Conservation (phyloP, 2,329 filamentous ascomycete genomes). For the Trichoderma sp. region DNA sequence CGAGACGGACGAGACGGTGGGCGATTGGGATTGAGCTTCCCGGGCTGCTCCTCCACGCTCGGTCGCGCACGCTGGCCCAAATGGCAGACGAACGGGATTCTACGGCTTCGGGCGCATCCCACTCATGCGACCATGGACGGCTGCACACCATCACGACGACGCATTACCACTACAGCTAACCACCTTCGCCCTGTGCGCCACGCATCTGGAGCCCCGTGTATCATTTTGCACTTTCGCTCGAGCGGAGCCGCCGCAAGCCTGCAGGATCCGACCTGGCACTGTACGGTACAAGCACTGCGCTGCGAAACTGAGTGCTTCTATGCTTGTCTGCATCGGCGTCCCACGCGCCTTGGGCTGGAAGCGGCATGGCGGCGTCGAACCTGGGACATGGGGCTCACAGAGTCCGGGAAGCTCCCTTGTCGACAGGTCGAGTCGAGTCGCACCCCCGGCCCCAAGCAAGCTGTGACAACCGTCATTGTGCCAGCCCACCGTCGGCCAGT, state of each 20-base stretch:
- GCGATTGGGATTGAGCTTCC: neutral
- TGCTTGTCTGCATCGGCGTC: constrained; percentile 15
- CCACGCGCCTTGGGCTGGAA: constrained; percentile 16
- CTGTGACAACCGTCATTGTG: constrained; percentile 16
- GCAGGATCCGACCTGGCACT: constrained; percentile 14
- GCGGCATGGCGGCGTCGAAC: neutral
- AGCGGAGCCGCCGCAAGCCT: constrained; percentile 18
- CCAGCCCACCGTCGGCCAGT: constrained; percentile 13
- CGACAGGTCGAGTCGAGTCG: constrained; percentile 13
- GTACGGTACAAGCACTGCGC: neutral
- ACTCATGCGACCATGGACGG: constrained; percentile 10
- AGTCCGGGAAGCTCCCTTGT: constrained; percentile 6
- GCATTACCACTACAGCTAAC: constrained; percentile 16
- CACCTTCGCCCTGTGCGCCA: constrained; percentile 16
- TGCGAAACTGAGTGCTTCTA: neutral
- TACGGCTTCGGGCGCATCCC: constrained; percentile 14
- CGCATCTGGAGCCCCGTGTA: constrained; percentile 9
- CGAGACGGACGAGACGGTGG: neutral
- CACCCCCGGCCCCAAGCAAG: constrained; percentile 11
- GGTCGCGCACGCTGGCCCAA: neutral
- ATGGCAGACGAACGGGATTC: neutral
- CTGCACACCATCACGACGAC: constrained; percentile 17
- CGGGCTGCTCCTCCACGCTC: neutral
- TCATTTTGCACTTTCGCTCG: neutral
- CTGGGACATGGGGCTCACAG: neutral